Conservation (phyloP, 352 stramenopile genomes). For the Phytophthora syringae region DNA sequence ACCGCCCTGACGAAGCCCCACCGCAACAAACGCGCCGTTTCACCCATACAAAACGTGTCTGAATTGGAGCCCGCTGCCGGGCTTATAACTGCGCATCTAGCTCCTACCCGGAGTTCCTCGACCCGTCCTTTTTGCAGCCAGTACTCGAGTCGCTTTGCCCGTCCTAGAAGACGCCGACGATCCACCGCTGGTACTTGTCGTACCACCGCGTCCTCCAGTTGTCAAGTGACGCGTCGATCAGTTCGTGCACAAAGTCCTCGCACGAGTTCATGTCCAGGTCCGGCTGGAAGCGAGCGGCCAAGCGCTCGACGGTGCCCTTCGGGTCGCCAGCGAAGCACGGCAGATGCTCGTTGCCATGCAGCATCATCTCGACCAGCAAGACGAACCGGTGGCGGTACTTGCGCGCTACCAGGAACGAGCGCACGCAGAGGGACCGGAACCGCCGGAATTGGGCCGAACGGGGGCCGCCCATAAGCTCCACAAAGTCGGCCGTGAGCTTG, state of each 20-base stretch:
- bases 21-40: slow-evolving; percentile 46
- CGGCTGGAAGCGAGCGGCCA: slow-evolving; percentile 93
- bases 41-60: slow-evolving; percentile 39
- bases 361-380: slow-evolving; percentile 97
- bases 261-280: slow-evolving; percentile 95
- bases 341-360: slow-evolving; percentile 96
- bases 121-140: slow-evolving; percentile 6
- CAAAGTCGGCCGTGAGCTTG: slow-evolving; percentile 98
- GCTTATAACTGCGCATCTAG: slow-evolving; percentile 37
- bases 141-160: background rate
- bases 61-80: slow-evolving; percentile 29
- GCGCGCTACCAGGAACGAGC: slow-evolving; percentile 94
- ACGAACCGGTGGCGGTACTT: slow-evolving; percentile 96
- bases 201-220: slow-evolving; percentile 98
- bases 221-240: slow-evolving; percentile 96
- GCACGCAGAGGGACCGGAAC: slow-evolving; percentile 96
- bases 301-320: slow-evolving; percentile 88
- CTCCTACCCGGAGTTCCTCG: slow-evolving; percentile 21
- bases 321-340: slow-evolving; percentile 95
- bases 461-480: slow-evolving; percentile 95
- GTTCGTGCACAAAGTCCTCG: slow-evolving; percentile 94
- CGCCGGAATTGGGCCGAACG: slow-evolving; percentile 92
- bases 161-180: slow-evolving; percentile 85
- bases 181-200: slow-evolving; percentile 95
- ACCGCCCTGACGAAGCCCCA: slow-evolving; percentile 11